These are phyloP conservation scores for Hymenoscyphus albidus DNA, from an alignment of 2,329 filamentous ascomycete species.

Conservation along the genomic window DNA sequence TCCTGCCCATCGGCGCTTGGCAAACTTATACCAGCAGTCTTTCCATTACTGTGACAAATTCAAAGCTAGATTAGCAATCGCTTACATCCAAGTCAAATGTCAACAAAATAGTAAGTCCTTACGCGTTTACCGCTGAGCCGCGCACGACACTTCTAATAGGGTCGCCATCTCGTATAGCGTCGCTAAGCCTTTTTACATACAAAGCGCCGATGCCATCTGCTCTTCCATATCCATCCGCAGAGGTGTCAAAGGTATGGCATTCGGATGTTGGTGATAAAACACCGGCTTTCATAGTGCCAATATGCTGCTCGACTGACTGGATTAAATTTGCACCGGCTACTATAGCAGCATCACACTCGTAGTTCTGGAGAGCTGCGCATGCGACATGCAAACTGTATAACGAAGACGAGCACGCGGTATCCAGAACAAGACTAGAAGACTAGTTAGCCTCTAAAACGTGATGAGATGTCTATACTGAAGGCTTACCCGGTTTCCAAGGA, in stretches of 20 bases:
- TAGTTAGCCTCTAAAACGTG: not conserved
- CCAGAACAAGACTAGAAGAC: constrained; percentile 15
- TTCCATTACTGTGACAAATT: constrained; percentile 43
- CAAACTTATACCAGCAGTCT: constrained; percentile 52
- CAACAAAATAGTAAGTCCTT: not conserved
- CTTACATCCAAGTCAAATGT: no score
- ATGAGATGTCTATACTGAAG: no score
- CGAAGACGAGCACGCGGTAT: constrained; percentile 44
- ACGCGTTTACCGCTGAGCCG: constrained; percentile 46
- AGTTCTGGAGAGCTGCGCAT: constrained; percentile 38
- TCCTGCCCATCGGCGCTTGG: constrained; percentile 45
- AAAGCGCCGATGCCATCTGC: constrained; percentile 59
- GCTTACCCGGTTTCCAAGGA: constrained; percentile 29
- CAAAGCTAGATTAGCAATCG: not conserved
- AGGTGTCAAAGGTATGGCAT: constrained; percentile 53
- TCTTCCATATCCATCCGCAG: constrained; percentile 60
- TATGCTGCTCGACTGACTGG: constrained; percentile 25
- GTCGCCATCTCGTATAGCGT: constrained; percentile 58
- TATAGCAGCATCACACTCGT: constrained; percentile 38
- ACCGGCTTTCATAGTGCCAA: constrained; percentile 30
- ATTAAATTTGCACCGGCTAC: constrained; percentile 37
- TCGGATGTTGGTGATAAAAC: not conserved
- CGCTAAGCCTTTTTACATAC: constrained; percentile 53
- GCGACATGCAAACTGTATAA: constrained; percentile 41
- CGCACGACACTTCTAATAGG: constrained; percentile 52